Base-by-base conservation (phyloP, 2,329 filamentous ascomycete species). In the Monascus ruber region DNA sequence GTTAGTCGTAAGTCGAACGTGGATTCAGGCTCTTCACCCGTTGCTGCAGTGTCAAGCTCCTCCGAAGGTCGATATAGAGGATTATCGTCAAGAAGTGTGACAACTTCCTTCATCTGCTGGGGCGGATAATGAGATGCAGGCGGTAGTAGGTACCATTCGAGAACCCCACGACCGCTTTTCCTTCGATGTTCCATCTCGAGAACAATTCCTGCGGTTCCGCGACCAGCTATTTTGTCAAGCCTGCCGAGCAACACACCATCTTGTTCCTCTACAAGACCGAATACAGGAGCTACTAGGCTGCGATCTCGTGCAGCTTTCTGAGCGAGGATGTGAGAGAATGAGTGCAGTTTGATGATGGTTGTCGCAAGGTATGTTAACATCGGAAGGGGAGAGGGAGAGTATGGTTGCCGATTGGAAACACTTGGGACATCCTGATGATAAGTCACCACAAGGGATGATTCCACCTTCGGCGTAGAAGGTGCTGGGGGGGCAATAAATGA, bases 1-100 rank as follows among this genome's bases (percentile, higher is more conserved):
- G 89, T 96, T 42, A 98, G 66, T 0, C 82, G 81, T 4, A 98
- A 64, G 47, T 83, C 82, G 57, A 98, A 98, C 0, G 89, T 94
- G 6, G 83, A 82, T 51, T 78, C 76, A 4, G 76, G 74, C 42
- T 77, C 70, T 28, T 73, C 73, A 25, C 73, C 73, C 1, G 59
- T 72, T 1, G 53, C 59, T 2, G 55, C 64, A 0, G 52, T 53
- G 2, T 60, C 58, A 2, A 56, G 58, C 6, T 66, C 65, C 35
- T 61, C 62, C 2, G 70, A 65, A 28, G 64, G 61, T 38, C 67
- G 72, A 63, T 83, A 94, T 36, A 77, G 64, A 0, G 81, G 74
- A 62, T 94, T 84, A 48, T 94, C 85, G 32, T 83, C 76, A 24
- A 95, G 71, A 27, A 95, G 65, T 4, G 66, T 73, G 42, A 73